Percentiles rank a stretch among this genome's conserved stretches.
These are phyloP conservation scores for Achaetomium macrosporum DNA, from an alignment of 2,329 filamentous ascomycete species.

Conservation along the genomic window DNA sequence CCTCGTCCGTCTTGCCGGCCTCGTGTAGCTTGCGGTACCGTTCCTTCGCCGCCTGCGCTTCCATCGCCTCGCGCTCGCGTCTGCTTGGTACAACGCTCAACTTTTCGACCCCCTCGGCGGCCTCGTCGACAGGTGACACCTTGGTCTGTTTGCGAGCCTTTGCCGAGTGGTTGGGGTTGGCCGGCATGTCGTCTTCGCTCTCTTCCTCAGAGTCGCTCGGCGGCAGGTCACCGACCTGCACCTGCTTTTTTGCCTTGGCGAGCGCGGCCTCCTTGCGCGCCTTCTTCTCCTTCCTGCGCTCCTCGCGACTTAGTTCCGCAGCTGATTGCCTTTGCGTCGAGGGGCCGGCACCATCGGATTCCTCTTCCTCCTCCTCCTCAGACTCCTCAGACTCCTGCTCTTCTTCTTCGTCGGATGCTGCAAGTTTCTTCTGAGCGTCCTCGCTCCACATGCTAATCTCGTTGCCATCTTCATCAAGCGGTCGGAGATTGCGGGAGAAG, in stretches of 20 bases:
- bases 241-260: slow-evolving; percentile 64
- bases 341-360: slow-evolving; percentile 43
- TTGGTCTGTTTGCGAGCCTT: slow-evolving; percentile 57
- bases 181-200: slow-evolving; percentile 61
- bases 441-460: slow-evolving; percentile 82
- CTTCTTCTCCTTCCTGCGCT: slow-evolving; percentile 82
- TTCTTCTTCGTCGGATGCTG: slow-evolving; percentile 32
- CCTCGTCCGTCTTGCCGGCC: slow-evolving; percentile 94
- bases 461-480: slow-evolving; percentile 83
- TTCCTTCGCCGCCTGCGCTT: slow-evolving; percentile 84
- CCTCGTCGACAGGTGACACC: slow-evolving; percentile 41
- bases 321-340: slow-evolving; percentile 29
- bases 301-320: slow-evolving; percentile 65
- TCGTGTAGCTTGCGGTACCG: slow-evolving; percentile 87
- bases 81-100: slow-evolving; percentile 42
- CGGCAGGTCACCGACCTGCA: slow-evolving; percentile 81
- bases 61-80: slow-evolving; percentile 65
- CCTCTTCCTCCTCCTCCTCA: slow-evolving; percentile 40
- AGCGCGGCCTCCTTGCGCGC: slow-evolving; percentile 87
- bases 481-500: slow-evolving; percentile 86
- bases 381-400: slow-evolving; percentile 38
- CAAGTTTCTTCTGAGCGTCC: slow-evolving; percentile 37
- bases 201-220: slow-evolving; percentile 59
- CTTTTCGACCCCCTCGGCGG: slow-evolving; percentile 51
- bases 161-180: slow-evolving; percentile 88